These are phyloP conservation scores for Cercospora citrullina DNA, from an alignment of 2,329 filamentous ascomycete species.

Conservation along the genomic window DNA sequence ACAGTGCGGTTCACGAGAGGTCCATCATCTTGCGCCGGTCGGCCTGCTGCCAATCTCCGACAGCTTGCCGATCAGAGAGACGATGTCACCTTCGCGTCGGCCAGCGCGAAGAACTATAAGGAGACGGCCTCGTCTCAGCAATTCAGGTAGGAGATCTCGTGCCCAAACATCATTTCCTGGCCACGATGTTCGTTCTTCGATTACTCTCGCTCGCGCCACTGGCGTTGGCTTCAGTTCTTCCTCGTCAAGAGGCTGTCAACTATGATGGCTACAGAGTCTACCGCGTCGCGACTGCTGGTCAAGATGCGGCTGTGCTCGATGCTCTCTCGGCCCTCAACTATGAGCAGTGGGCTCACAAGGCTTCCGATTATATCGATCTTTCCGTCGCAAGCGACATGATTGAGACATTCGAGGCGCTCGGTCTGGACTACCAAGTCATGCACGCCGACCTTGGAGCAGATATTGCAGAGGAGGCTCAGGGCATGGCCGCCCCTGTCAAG, in stretches of 20 bases:
- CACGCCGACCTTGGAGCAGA: slow-evolving; percentile 28
- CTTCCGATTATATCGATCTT: slow-evolving; percentile 24
- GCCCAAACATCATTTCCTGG: not conserved
- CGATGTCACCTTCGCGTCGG: not conserved
- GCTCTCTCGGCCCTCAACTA: slow-evolving; percentile 21
- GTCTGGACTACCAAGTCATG: slow-evolving; percentile 24
- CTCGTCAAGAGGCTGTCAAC: slow-evolving; percentile 15
- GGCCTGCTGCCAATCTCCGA: slow-evolving; percentile 5
- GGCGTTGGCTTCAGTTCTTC: slow-evolving; percentile 20
- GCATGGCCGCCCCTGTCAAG: slow-evolving; percentile 16
- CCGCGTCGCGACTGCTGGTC: slow-evolving; percentile 19
- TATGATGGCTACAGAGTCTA: slow-evolving; percentile 26
- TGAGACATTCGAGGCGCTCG: slow-evolving; percentile 23
- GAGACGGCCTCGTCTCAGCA: not conserved
- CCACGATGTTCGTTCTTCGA: slow-evolving; percentile 15
- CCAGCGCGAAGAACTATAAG: not conserved
- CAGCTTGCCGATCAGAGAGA: not conserved
- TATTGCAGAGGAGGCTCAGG: slow-evolving; percentile 21
- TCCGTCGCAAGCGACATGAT: slow-evolving; percentile 20
- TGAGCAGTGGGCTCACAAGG: slow-evolving; percentile 23
- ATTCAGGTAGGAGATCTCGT: not conserved
- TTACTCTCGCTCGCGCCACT: slow-evolving; percentile 17
- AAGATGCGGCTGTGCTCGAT: slow-evolving; percentile 14
- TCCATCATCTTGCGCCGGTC: not conserved
- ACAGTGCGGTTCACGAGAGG: not conserved